These are phyloP conservation scores for Rubus parviflorus DNA, from an alignment of 306 rosid species.

Conservation along the genomic window DNA sequence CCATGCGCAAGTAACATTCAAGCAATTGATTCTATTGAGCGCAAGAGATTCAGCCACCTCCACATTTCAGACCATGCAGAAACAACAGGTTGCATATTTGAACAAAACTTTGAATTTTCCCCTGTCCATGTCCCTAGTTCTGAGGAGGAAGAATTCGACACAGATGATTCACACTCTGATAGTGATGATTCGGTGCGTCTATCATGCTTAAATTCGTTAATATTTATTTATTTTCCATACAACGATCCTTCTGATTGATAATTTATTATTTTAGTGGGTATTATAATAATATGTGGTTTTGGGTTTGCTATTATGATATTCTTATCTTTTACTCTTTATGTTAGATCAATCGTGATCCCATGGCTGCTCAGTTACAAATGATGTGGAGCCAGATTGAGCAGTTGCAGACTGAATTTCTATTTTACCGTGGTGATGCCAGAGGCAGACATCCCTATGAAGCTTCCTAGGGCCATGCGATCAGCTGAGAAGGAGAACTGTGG, in stretches of 20 bases:
- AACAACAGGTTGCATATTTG: constrained; percentile 42
- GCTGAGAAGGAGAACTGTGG: constrained; percentile 80
- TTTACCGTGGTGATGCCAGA: constrained; percentile 71
- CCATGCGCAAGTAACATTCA: constrained; percentile 54
- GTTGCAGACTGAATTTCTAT: constrained; percentile 77
- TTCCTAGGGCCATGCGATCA: constrained; percentile 60
- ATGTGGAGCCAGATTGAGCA: constrained; percentile 93
- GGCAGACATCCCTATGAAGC: constrained; percentile 46
- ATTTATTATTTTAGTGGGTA: too few relatives aligned
- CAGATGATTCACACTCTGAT: too few relatives aligned
- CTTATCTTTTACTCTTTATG: constrained; percentile 14
- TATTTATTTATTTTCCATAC: too few relatives aligned
- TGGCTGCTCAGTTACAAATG: constrained; percentile 71
- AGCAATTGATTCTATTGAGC: constrained; percentile 56
- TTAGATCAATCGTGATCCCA: constrained; percentile 90
- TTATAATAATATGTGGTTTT: too few relatives aligned
- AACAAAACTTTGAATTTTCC: neutral
- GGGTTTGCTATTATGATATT: neutral
- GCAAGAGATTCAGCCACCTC: constrained; percentile 67
- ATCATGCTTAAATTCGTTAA: too few relatives aligned
- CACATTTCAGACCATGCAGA: constrained; percentile 62
- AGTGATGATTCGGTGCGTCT: too few relatives aligned
- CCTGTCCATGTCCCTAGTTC: neutral
- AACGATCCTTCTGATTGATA: too few relatives aligned
- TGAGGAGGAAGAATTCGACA: too few relatives aligned